A percentile compares a stretch with the other conserved stretches of the same genome.
phyloP scores from a whole-genome alignment of 495 filamentous ascomycete species.

The Patellaria atrata region DNA sequence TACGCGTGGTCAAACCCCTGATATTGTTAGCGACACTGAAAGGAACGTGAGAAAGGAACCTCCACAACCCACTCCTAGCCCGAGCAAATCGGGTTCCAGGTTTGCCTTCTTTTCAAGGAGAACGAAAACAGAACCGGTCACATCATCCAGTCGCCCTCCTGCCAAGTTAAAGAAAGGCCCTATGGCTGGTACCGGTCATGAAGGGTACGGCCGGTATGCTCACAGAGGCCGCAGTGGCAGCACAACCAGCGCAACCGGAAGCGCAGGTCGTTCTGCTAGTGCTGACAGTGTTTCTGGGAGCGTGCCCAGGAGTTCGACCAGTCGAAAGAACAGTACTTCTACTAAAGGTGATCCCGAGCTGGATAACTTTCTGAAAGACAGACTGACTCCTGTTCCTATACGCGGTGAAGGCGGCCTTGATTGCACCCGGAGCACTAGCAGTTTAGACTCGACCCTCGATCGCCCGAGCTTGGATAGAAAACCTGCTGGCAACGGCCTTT shows the following conservation, averaged over 20 bases:
- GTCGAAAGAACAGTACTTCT: slow-evolving; percentile 38
- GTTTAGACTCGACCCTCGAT: slow-evolving; percentile 15
- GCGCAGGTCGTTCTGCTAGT: slow-evolving; percentile 41
- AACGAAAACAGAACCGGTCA: slow-evolving; percentile 49
- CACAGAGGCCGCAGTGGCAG: slow-evolving; percentile 46
- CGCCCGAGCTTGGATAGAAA: slow-evolving; percentile 17
- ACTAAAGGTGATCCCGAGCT: slow-evolving; percentile 40
- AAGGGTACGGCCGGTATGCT: slow-evolving; percentile 77
- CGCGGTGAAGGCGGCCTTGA: slow-evolving; percentile 53
- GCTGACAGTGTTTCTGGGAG: slow-evolving; percentile 36
- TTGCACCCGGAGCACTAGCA: slow-evolving; percentile 13
- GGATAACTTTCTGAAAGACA: slow-evolving; percentile 57
- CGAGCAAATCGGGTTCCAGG: slow-evolving; percentile 34
- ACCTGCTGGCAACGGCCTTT: slow-evolving; percentile 4
- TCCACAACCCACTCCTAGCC: slow-evolving; percentile 12
- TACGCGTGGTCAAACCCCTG: slow-evolving; percentile 17
- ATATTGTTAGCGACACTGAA: slow-evolving; percentile 8
- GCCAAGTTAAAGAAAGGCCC: slow-evolving; percentile 60
- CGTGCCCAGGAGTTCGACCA: slow-evolving; percentile 25
- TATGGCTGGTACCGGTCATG: slow-evolving; percentile 83
- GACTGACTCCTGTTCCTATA: slow-evolving; percentile 79
- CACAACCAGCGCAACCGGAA: slow-evolving; percentile 30
- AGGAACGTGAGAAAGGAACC: slow-evolving; percentile 8
- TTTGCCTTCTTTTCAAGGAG: slow-evolving; percentile 70
- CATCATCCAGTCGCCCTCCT: slow-evolving; percentile 36